Evolutionary conservation across 2,329 filamentous ascomycete species (phyloP), one percentile per base, ranked within the genome.

Genomic region (Sphaerulina populicola): DNA sequence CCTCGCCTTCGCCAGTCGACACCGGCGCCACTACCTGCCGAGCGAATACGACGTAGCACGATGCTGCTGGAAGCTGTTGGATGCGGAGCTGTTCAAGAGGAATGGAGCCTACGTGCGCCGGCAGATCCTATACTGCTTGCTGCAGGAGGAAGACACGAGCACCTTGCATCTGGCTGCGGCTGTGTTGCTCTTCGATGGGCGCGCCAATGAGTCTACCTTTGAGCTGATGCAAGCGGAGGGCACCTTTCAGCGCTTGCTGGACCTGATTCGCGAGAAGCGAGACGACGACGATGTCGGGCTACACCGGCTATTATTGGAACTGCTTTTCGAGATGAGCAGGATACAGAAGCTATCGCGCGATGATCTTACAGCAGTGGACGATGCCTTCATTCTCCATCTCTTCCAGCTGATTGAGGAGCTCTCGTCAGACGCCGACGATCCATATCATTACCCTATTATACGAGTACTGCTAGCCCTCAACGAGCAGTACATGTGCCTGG

Each of bases 301-400:
- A 54, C 88, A 96, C 70, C 81, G 85, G 33, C 72, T 93, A 55
- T 74, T 97, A 47, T 76, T 98, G 62, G 86, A 96, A 69, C 73
- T 98, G 51, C 78, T 96, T 66, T 98, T 95, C 70, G 93, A 97
- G 73, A 96, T 96, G 86, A 90, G 88, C 40, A 80, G 94, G 54
- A 88, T 97, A 66, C 89, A 97, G 69, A 80, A 83, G 56, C 72
- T 98, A 53, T 83, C 79, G 49, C 72, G 78, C 54, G 81, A 88
- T 58, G 91, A 98, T 66, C 71, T 98, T 58, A 79, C 73, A 52
- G 71, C 75, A 47, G 74, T 84, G 51, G 75, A 81, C 60, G 93
- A 98, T 65, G 78, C 78, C 44, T 96, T 98, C 68, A 78, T 97
- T 53, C 77, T 80, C 33, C 85, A 87, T 64, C 79, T 98, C 8